phyloP scores from a whole-genome alignment of 805 yeast species.

The Kluyveromyces lactis region DNA sequence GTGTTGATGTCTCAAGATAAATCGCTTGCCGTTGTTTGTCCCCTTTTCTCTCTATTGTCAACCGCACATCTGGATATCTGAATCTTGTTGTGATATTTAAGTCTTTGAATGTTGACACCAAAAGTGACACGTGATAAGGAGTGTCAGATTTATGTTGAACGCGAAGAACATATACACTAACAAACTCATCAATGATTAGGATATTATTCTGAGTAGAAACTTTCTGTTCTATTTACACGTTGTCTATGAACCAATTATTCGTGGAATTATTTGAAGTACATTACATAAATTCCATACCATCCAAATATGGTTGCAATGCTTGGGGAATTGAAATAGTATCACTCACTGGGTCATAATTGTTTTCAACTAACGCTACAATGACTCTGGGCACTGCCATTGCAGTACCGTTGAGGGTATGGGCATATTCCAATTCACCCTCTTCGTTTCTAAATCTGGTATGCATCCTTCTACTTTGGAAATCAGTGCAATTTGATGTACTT shows the following conservation, averaged over 20 bases:
- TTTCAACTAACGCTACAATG: constrained; percentile 83
- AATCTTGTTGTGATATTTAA: too few species aligned
- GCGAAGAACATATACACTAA: too few species aligned
- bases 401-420: constrained; percentile 88
- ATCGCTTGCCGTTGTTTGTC: too few species aligned
- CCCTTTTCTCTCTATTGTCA: too few species aligned
- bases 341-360: constrained; percentile 54
- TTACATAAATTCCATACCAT: constrained; percentile 36
- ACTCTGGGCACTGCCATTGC: constrained; percentile 93
- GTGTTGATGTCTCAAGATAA: neutral
- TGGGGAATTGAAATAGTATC: constrained; percentile 55
- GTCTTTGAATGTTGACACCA: too few species aligned
- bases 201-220: too few species aligned
- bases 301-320: constrained; percentile 66
- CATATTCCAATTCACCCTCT: constrained; percentile 36
- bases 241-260: neutral
- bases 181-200: too few species aligned
- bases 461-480: constrained; percentile 80
- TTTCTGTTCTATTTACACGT: neutral
- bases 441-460: constrained; percentile 47
- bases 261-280: too few species aligned
- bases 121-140: too few species aligned
- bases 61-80: too few species aligned
- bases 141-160: too few species aligned
- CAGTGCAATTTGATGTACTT: constrained; percentile 86